Base-by-base conservation (phyloP, 257 asterid species). In the Parsonsia alboflavescens region DNA sequence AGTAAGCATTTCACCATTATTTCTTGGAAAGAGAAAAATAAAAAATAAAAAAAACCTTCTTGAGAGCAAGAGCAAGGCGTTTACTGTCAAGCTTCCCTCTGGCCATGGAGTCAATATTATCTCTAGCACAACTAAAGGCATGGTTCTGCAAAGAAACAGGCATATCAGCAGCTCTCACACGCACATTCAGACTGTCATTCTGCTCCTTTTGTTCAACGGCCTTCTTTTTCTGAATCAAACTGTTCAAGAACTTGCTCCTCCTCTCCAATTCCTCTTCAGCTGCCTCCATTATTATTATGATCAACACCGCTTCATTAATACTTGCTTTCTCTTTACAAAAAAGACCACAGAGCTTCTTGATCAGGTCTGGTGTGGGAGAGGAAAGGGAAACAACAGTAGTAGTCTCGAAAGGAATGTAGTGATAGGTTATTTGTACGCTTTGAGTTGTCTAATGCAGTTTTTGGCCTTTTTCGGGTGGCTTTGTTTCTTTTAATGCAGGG, bases 151-250 rank as follows among this genome's bases (percentile, higher is more conserved):
- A 67, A 76, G 86, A 49, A 63, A 80, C 48, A 50, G 96, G 83
- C 97, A 93, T 93, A 36, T 91, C 98, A 6, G 96, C 81, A 44
- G 96, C 97, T 78, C 96, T 88, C 53, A 91, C 90, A 7, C 90
- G 82, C 7, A 93, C 85, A 75, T 86, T 86, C 71, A 80, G 54
- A 50, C 80, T 72, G 68, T 79, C 84, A 74, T 82, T 57, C 71
- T 80, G 67, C 45, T 88, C 85, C 24, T 85, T 81, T 41, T 83
- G 80, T 50, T 90, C 89, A 2, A 77, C 76, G 11, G 80, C 82
- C 19, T 83, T 85, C 88, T 85, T 86, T 83, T 84, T 90, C 84
- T 85, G 75, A 71, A 93, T 91, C 71, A 93, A 83, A 75, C 93
- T 85, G 84, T 77, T 88, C 88, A 93, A 83, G 89, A 91, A 93